These are phyloP conservation scores for Moringa oleifera DNA, from an alignment of 345 rosid species.

Conservation along the genomic window DNA sequence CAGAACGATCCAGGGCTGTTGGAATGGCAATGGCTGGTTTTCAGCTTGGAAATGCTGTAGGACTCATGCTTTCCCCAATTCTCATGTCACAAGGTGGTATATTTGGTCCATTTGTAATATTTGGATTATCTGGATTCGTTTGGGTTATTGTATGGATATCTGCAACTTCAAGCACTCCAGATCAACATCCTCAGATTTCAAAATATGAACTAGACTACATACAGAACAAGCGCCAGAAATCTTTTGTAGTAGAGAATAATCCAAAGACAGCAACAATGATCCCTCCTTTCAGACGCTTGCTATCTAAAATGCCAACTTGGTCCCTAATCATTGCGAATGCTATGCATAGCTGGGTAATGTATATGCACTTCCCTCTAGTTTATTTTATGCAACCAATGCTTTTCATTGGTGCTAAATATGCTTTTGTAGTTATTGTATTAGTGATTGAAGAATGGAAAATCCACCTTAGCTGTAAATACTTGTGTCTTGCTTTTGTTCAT, in stretches of 20 bases:
- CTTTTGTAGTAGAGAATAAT: slow-evolving; percentile 31
- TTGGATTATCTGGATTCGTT: slow-evolving; percentile 85
- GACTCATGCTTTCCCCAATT: slow-evolving; percentile 81
- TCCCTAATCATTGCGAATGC: slow-evolving; percentile 87
- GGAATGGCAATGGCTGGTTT: slow-evolving; percentile 96
- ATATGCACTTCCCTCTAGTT: slow-evolving; percentile 4
- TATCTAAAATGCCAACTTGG: slow-evolving; percentile 92
- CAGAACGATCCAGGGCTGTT: slow-evolving; percentile 92
- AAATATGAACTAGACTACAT: slow-evolving; percentile 75
- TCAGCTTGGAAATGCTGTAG: slow-evolving; percentile 87
- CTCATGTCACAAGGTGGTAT: slow-evolving; percentile 85
- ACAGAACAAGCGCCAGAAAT: slow-evolving; percentile 34
- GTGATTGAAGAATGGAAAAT: background rate
- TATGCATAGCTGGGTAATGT: slow-evolving; percentile 93
- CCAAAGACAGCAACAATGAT: slow-evolving; percentile 37
- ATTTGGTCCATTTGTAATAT: slow-evolving; percentile 91
- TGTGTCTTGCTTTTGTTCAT: background rate
- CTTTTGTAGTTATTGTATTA: too few relatives aligned
- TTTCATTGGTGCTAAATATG: slow-evolving; percentile 1
- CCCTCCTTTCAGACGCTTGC: slow-evolving; percentile 83
- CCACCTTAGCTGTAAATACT: background rate
- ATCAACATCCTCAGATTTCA: slow-evolving; percentile 72
- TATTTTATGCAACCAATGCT: slow-evolving; percentile 8
- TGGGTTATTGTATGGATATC: slow-evolving; percentile 94
- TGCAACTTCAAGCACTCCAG: slow-evolving; percentile 76